These are phyloP conservation scores for Xanthoconium purpureum DNA, from an alignment of 768 basidiomycete genomes.

Conservation along the genomic window DNA sequence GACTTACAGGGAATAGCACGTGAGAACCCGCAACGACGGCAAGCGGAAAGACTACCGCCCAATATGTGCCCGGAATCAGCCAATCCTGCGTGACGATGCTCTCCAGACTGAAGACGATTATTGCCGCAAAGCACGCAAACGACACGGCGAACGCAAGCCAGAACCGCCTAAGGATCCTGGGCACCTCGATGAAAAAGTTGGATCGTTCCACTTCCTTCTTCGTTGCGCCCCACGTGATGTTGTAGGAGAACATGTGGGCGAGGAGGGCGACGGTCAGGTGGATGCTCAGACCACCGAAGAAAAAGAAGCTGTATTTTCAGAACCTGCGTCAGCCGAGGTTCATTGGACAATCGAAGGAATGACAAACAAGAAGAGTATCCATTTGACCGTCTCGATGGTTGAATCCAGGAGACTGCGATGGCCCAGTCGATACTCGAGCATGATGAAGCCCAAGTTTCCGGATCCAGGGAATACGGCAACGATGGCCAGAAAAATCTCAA, in stretches of 20 bases:
- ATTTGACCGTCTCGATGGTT: conserved; percentile 22
- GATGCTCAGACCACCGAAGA: conserved; percentile 54
- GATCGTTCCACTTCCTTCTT: conserved; percentile 84
- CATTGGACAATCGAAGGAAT: too few species aligned
- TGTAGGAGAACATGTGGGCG: conserved; percentile 57
- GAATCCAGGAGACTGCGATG: conserved; percentile 21
- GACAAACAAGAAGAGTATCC: conserved; percentile 37
- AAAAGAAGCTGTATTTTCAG: conserved; percentile 38
- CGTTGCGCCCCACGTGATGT: conserved; percentile 59
- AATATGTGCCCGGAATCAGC: conserved; percentile 57
- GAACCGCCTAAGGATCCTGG: conserved; percentile 78
- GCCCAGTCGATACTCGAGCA: conserved; percentile 72
- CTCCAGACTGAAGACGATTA: conserved; percentile 52
- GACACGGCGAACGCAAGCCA: conserved; percentile 61
- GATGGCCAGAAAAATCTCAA: conserved; percentile 77
- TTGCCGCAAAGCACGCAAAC: conserved; percentile 46
- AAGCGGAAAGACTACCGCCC: conserved; percentile 77
- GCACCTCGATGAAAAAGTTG: conserved; percentile 90
- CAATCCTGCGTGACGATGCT: conserved; percentile 58
- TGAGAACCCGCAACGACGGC: conserved; percentile 66
- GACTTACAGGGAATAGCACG: conserved; percentile 69
- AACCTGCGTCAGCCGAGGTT: background rate
- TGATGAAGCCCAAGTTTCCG: conserved; percentile 66
- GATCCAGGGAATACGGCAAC: conserved; percentile 70
- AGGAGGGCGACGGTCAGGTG: conserved; percentile 53